phyloP scores from a whole-genome alignment of 441 rosid genomes.

The Pelargonium fulgidum region DNA sequence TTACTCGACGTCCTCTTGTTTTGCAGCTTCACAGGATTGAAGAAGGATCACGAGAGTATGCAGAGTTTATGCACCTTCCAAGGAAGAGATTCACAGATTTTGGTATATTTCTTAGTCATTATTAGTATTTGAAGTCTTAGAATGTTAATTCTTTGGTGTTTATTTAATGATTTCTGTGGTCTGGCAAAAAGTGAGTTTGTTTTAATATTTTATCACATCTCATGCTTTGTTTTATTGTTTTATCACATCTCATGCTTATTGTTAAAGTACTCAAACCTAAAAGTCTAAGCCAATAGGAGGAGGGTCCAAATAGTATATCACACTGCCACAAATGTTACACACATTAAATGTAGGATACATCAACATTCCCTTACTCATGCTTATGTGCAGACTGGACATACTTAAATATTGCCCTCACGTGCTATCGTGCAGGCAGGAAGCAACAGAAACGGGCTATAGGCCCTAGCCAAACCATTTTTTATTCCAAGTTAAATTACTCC shows the following conservation, averaged over 20 bases:
- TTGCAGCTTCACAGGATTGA: slow-evolving; percentile 86
- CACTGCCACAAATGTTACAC: background rate
- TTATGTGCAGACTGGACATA: too few species aligned
- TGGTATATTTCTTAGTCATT: slow-evolving; percentile 31
- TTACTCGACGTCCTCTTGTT: slow-evolving; percentile 93
- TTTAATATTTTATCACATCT: background rate
- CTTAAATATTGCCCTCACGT: too few species aligned
- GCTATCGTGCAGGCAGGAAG: background rate
- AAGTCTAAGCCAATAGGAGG: background rate
- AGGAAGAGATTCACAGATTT: slow-evolving; percentile 76
- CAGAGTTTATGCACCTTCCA: slow-evolving; percentile 88
- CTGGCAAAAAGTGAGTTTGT: background rate
- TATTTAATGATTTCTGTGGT: slow-evolving; percentile 2
- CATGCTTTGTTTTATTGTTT: background rate
- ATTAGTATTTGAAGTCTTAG: background rate
- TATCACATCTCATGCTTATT: background rate
- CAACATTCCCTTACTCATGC: background rate
- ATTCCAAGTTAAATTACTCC: background rate
- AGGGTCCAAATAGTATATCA: background rate
- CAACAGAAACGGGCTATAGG: background rate
- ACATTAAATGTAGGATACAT: background rate
- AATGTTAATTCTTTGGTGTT: background rate
- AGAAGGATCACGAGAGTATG: slow-evolving; percentile 76
- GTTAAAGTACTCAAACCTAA: background rate
- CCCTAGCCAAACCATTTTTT: background rate